phyloP scores from a whole-genome alignment of 2,329 filamentous ascomycete species.

The Sordariomycetes sp. region DNA sequence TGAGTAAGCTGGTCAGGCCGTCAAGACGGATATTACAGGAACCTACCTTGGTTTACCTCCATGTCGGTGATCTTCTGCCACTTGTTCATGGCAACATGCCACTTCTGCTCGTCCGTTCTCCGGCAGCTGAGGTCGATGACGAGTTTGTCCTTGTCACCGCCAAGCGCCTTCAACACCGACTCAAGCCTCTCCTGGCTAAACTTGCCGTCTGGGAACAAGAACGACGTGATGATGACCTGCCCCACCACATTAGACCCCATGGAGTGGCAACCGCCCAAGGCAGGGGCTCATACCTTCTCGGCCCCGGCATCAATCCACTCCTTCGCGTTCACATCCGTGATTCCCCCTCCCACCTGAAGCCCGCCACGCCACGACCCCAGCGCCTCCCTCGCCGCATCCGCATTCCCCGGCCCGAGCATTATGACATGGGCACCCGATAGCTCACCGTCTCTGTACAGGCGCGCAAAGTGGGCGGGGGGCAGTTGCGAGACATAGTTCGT shows the following conservation, averaged over 20 bases:
- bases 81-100: slow-evolving; percentile 98
- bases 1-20: not conserved
- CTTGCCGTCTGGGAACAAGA: slow-evolving; percentile 72
- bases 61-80: slow-evolving; percentile 98
- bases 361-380: slow-evolving; percentile 67
- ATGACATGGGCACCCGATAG: slow-evolving; percentile 85
- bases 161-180: slow-evolving; percentile 61
- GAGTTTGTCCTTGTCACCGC: slow-evolving; percentile 65
- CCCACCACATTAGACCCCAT: not conserved
- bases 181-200: slow-evolving; percentile 73
- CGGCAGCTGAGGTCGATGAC: slow-evolving; percentile 95
- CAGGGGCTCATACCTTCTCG: slow-evolving; percentile 55
- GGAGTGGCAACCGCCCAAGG: not conserved
- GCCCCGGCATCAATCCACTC: slow-evolving; percentile 84
- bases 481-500: slow-evolving; percentile 89
- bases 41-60: slow-evolving; percentile 74
- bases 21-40: not conserved
- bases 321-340: slow-evolving; percentile 72
- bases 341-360: slow-evolving; percentile 89
- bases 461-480: slow-evolving; percentile 70
- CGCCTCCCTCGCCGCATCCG: slow-evolving; percentile 67
- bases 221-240: slow-evolving; percentile 96
- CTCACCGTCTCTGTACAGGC: slow-evolving; percentile 65
- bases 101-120: slow-evolving; percentile 56
- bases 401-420: slow-evolving; percentile 86